Evolutionary conservation across 495 filamentous ascomycete genomes (phyloP), one percentile per base, ranked within the genome.

Genomic region (Immersiella caudata): DNA sequence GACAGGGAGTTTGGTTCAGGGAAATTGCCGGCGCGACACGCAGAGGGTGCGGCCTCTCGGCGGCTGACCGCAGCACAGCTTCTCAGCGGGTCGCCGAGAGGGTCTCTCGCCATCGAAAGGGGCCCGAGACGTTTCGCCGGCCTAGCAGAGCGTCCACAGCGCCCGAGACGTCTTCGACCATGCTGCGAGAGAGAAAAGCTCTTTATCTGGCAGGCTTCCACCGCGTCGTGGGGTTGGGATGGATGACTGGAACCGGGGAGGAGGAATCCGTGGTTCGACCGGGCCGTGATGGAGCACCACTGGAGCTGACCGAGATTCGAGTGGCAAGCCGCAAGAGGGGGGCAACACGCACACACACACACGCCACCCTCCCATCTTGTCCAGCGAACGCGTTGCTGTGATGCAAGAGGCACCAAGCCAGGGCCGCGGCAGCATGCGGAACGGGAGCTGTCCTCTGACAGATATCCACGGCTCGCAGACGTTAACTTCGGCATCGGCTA

Each of bases 391-490:
- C 24, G 60, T 26, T 49, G 22, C 2, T 24, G 35, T 62, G 60
- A 40, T 21, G 21, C 40, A 26, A 35, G 25, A 25, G 22, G 24
- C 35, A 46, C 18, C 40, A 22, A 46, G 16, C 63, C 63, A 22
- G 46, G 63, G 52, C 63, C 51, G 63, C 22, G 63, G 63, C 56
- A 35, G 52, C 52, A 65, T 58, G 63, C 63, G 52, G 63, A 58
- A 18, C 63, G 63, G 63, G 63, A 65, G 24, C 24, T 29, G 21
- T 14, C 63, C 63, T 26, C 33, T 65, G 27, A 50, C 25, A 14
- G 29, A n/a, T 35, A 65, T 40, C 33, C 35, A 56, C 56, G 50
- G 63, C 35, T 40, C 63, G 14, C 29, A 22, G 24, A 24, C 24
- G 46, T 29, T 20, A 12, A 46, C 18, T 50, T 35, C 24, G 21